These are phyloP conservation scores for Paxillus rubicundulus DNA, from an alignment of 768 basidiomycete genomes.

Conservation along the genomic window DNA sequence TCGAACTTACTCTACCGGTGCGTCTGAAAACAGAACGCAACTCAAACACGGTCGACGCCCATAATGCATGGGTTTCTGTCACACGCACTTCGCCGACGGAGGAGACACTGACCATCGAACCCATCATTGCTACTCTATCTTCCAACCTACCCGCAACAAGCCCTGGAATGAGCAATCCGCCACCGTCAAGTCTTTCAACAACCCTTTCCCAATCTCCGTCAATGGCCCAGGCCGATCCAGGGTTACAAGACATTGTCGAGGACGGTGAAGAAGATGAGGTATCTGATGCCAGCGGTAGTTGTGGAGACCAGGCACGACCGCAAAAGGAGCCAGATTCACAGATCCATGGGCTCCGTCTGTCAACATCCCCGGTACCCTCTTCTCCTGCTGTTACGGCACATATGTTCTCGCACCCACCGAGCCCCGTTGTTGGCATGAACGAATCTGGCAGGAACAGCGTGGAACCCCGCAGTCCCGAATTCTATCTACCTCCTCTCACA, in stretches of 20 bases:
- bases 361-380: slow-evolving; percentile 40
- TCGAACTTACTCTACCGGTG: not conserved
- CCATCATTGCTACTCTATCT: slow-evolving; percentile 43
- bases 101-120: slow-evolving; percentile 43
- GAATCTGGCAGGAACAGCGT: slow-evolving; percentile 20
- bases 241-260: slow-evolving; percentile 55
- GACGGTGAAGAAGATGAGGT: slow-evolving; percentile 50
- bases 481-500: slow-evolving; percentile 13
- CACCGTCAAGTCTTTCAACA: slow-evolving; percentile 39
- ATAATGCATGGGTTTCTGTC: not conserved
- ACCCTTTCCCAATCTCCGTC: slow-evolving; percentile 29
- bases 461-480: slow-evolving; percentile 28
- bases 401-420: slow-evolving; percentile 23
- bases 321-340: slow-evolving; percentile 29
- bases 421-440: slow-evolving; percentile 14
- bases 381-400: slow-evolving; percentile 25
- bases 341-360: slow-evolving; percentile 59
- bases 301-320: slow-evolving; percentile 17
- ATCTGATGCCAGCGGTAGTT: slow-evolving; percentile 15
- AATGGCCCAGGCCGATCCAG: slow-evolving; percentile 25
- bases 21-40: not conserved
- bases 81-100: slow-evolving; percentile 16
- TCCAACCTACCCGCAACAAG: slow-evolving; percentile 17
- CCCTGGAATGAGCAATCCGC: slow-evolving; percentile 28
- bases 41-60: not conserved